These are phyloP conservation scores for Aspergillus nidulans DNA, from an alignment of 495 filamentous ascomycete species.

Conservation along the genomic window DNA sequence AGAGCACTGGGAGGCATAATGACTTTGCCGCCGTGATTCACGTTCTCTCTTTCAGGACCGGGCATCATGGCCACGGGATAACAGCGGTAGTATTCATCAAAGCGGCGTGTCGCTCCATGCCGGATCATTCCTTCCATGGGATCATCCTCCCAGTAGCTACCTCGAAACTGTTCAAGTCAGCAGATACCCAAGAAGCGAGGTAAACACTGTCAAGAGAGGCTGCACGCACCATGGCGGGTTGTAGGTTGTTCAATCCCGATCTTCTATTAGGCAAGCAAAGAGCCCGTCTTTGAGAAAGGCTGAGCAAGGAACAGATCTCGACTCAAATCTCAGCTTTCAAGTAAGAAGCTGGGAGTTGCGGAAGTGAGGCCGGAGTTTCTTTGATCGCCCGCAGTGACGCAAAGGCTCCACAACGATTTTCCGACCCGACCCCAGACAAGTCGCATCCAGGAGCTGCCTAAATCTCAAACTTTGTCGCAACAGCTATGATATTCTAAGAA, in stretches of 20 bases:
- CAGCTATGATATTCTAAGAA: not conserved
- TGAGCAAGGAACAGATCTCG: not conserved
- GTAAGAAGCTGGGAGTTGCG: constrained; percentile 2
- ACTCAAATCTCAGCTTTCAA: not conserved
- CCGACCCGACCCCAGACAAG: constrained; percentile 40
- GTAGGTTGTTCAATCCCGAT: not conserved
- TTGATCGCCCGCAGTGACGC: constrained; percentile 36
- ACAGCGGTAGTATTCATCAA: constrained; percentile 96
- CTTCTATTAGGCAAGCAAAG: not conserved
- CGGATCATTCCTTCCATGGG: constrained; percentile 52
- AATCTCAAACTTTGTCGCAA: constrained; percentile 11
- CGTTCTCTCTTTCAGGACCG: constrained; percentile 81
- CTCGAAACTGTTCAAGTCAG: constrained; percentile 43
- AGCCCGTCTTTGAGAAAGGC: not conserved
- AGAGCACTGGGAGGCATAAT: constrained; percentile 91
- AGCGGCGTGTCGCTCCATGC: constrained; percentile 55
- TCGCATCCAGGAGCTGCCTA: constrained; percentile 11
- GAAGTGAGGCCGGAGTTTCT: constrained; percentile 8
- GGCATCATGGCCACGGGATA: constrained; percentile 93
- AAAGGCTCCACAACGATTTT: constrained; percentile 44
- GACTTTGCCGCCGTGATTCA: constrained; percentile 96
- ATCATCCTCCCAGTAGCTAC: constrained; percentile 53
- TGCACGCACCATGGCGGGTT: constrained; percentile 24
- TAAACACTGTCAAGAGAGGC: not conserved
- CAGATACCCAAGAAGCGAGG: not conserved